A percentile compares a stretch with the other conserved stretches of the same genome.
Conservation (phyloP, 768 basidiomycete genomes). For the Tulasnella sp. region DNA sequence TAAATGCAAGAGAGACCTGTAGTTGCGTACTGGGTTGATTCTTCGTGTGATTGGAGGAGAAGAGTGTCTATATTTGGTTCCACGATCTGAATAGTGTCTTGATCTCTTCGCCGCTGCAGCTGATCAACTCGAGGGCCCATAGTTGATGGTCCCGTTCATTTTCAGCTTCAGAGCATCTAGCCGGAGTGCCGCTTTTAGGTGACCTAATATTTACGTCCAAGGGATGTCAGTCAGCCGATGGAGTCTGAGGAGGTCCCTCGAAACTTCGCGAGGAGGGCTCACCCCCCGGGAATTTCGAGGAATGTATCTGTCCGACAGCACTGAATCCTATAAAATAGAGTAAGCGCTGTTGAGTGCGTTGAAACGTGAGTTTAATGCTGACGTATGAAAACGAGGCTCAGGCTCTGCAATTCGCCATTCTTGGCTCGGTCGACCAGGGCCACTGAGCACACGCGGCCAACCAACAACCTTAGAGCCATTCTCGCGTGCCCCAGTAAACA, state of each 20-base stretch:
- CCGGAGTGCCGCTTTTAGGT: no score
- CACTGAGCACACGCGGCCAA: background rate
- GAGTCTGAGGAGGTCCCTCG: no score
- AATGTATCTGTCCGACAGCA: background rate
- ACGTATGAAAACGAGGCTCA: background rate
- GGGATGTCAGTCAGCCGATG: no score
- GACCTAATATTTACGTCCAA: no score
- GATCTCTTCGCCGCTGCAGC: background rate
- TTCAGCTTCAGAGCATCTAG: background rate
- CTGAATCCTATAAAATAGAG: background rate
- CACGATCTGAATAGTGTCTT: background rate
- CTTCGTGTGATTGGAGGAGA: no score
- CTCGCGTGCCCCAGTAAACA: background rate
- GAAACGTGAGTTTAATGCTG: background rate
- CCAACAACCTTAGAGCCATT: background rate
- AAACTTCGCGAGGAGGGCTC: background rate
- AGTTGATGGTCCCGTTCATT: background rate
- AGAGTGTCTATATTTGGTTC: background rate
- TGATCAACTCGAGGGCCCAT: background rate
- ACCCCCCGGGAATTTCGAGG: slow-evolving; percentile 1
- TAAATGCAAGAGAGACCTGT: no score
- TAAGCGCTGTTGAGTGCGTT: background rate
- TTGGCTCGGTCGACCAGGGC: background rate
- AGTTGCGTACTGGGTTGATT: no score
- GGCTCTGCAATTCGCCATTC: slow-evolving; percentile 3